Evolutionary conservation across 805 yeast species (phyloP), one percentile per base, ranked within the genome.

Genomic region (Zygoascus tannicola): DNA sequence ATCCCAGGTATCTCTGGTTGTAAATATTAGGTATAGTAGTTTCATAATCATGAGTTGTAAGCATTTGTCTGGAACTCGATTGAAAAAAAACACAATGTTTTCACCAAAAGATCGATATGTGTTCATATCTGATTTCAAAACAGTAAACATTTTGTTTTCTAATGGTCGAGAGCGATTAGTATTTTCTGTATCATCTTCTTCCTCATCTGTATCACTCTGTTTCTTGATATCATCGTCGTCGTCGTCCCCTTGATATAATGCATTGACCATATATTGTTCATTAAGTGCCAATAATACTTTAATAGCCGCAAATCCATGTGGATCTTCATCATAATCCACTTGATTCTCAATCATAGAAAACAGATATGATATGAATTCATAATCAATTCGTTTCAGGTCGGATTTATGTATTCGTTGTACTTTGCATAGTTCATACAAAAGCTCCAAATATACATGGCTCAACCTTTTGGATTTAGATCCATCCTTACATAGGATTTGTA

Each of bases 221-320:
- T 40, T 30, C 20, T 33, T 22, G 20, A 30, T 41, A 30, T 34
- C 19, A 16, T 5, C 22, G 19, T 34, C 28, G n/a, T 20, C 16
- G 5, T 33, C 41, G 5, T 37, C 42, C 10, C 32, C 40, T 18
- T n/a, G 44, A 22, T 45, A 40, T 12, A 47, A 44, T 5, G 41
- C 68, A 49, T 75, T 65, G 33, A 85, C 81, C 80, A 88, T 76
- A 61, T 77, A 88, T 62, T 88, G 96, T 58, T 88, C 96, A 62
- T 88, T 88, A 21, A 88, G 66, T 1, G 86, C 79, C 33, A 88
- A 65, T 10, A 88, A 60, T 14, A 85, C 65, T 54, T 78, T 80
- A 65, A 87, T 79, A 48, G 81, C 78, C 33, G 84, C 75, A 49
- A 76, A 77, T 56, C 78, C 81, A 49, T 69, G 70, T 12, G 77